Base-by-base conservation (phyloP, 345 rosid species). In the Salix arbutifolia region DNA sequence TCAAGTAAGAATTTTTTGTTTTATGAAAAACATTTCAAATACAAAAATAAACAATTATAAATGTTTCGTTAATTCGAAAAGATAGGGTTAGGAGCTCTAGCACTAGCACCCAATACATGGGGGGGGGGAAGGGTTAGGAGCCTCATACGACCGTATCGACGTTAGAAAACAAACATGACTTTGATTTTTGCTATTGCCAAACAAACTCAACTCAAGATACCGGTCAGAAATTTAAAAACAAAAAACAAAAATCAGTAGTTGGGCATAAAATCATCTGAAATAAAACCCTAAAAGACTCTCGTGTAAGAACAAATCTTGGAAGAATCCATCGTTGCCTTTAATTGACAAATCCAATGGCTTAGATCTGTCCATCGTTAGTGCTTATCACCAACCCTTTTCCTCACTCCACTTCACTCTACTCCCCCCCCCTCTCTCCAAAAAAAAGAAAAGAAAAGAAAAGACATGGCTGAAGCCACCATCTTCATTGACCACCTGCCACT, bases 261-360 rank as follows among this genome's bases (percentile, higher is more conserved):
- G 33, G 48, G 62, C 31, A 79, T 73, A 50, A 76, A 79, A 71
- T 64, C 72, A 33, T 13, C 6, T 16, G 62, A 69, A 74, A 74
- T 77, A 84, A 86, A 89, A 84, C 89, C 92, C 89, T 84, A 87
- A 78, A 78, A 66, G 52, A 35, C 67, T 37, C 56, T 44, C 25
- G n/a, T 71, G 87, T 48, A 74, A 82, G 87, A 72, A 77, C 84
- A 75, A 74, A 64, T 80, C 82, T 81, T 38, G 12, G 26, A 23
- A 16, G 76, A 79, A 76, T 74, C 70, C 58, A 87, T 87, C 85
- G 23, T 11, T 4, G 33, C 85, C 87, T 87, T 87, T 82, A 40
- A 16, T 48, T 61, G 11, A 33, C 3, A 18, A 28, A 86, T 87
- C 82, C 75, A 73, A 89, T 85, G 89, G 89, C 21, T 6, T 31